Conservation (phyloP, 805 yeast species). For the Priceomyces carsonii region DNA sequence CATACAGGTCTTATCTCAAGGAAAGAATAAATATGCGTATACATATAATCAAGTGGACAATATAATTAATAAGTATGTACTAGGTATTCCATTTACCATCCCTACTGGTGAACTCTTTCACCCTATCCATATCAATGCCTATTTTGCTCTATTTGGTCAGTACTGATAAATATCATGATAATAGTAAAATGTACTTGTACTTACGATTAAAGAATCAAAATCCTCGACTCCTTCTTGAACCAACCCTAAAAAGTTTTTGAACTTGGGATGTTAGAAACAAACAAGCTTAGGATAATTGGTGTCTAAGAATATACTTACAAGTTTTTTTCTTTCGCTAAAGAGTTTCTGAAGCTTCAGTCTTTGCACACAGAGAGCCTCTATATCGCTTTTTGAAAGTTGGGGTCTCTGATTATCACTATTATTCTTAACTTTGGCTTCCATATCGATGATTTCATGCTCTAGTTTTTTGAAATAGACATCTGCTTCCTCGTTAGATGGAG, state of each 20-base stretch:
- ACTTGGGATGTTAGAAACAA: constrained; percentile 4
- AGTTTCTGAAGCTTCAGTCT: constrained; percentile 4
- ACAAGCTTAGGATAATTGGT: background rate
- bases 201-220: constrained; percentile 6
- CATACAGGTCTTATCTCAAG: no score
- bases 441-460: constrained; percentile 2
- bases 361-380: background rate
- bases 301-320: constrained; percentile 7
- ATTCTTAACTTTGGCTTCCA: no score
- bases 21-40: no score
- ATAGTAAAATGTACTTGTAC: constrained; percentile 2
- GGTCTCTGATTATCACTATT: background rate
- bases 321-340: constrained; percentile 8
- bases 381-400: constrained; percentile 1
- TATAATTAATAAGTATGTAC: no score
- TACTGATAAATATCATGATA: background rate
- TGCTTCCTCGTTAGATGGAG: constrained; percentile 9
- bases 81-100: no score
- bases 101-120: constrained; percentile 5
- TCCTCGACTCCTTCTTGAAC: constrained; percentile 10
- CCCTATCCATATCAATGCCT: constrained; percentile 8
- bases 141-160: constrained; percentile 4
- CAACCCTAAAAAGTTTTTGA: constrained; percentile 8
- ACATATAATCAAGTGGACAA: no score
- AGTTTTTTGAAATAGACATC: constrained; percentile 1